Evolutionary conservation across 805 yeast genomes (phyloP), one percentile per base, ranked within the genome.

Genomic region (Clavispora fructus): DNA sequence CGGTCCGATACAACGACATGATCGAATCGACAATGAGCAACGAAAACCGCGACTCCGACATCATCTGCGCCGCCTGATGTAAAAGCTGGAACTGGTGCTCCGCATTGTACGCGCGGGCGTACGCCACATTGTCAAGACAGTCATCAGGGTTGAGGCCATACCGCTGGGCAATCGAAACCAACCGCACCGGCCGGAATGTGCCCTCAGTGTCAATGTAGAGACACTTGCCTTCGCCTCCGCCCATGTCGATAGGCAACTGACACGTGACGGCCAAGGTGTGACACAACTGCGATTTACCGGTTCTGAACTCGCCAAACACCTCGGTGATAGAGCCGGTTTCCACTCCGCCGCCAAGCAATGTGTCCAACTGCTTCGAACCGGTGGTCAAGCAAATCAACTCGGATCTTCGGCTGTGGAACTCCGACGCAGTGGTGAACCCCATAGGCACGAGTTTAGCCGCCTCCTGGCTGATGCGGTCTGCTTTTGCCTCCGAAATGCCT

Each of bases 151-250:
- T 88, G 47, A 94, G 74, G 0, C 97, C 97, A 62, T 86, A 94
- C 56, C 99, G 75, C 61, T 84, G 84, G 2, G 97, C 96, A 54
- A 94, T 90, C 0, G 96, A 83, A 8, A 87, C 86, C 55, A 94
- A 73, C 57, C 99, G 78, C 39, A 84, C 85, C 1, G 98, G 97
- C 62, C 99, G 78, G 64, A 94, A 94, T 1, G 99, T 94, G 16
- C 97, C 97, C 63, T 92, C 99, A 0, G 98, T 92, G 61, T 94
- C 99, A 50, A 94, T 91, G 62, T 87, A 94, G 45, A 94, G 73
- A 65, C 97, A 92, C 67, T 94, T 90, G 30, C 99, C 99, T 69
- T 94, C 99, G 43, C 97, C 99, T 50, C 99, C 99, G 35, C 97
- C 97, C 85, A 87, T 85, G 61, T 91, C 97, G 42, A 92, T 80